Base-by-base conservation (phyloP, 495 filamentous ascomycete species). In the Penicillium pulvis region DNA sequence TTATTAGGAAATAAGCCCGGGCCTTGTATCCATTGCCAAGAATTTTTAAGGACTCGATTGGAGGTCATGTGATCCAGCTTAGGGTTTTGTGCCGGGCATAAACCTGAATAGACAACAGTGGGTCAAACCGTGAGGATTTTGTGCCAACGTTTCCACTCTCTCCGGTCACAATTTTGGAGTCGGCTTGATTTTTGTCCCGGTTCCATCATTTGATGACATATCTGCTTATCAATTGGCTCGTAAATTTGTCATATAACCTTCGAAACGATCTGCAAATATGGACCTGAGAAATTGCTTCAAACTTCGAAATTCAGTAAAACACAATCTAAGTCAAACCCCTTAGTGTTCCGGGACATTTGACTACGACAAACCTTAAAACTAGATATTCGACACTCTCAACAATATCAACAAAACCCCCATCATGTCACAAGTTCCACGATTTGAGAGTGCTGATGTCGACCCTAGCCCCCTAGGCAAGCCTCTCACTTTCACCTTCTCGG, bases 401-500 rank as follows among this genome's bases (percentile, higher is more conserved):
- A 28, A 28, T 3, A 28, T 7, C 28, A 28, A 28, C 28, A 28
- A 28, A 45, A n/a, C n/a, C 44, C 20, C 20, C 20, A 57, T 30
- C 11, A 57, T 57, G 55, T 46, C 55, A 28, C 41, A 45, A 20
- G 28, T 33, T 17, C 47, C 55, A 8, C 47, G 55, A 50, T 45
- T 57, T 17, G 36, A 57, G 24, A 51, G 55, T 24, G 50, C 43
- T 6, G 87, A 57, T 53, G 71, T 70, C 41, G 78, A 83, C 64
- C 64, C 78, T 3, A 65, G 73, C 10, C 77, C 79, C 11, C 72
- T 90, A 28, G 83, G 75, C 17, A 59, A 82, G 55, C 82, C 84
- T 4, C 74, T 89, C 11, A 57, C 77, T 17, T 85, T 87, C 60
- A 62, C 75, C 39, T 88, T 87, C 76, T 81, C 81, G 48, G 75